Percentiles rank a stretch among this genome's conserved stretches.
Conservation (phyloP, 257 asterid species). For the Solanum rostratum region DNA sequence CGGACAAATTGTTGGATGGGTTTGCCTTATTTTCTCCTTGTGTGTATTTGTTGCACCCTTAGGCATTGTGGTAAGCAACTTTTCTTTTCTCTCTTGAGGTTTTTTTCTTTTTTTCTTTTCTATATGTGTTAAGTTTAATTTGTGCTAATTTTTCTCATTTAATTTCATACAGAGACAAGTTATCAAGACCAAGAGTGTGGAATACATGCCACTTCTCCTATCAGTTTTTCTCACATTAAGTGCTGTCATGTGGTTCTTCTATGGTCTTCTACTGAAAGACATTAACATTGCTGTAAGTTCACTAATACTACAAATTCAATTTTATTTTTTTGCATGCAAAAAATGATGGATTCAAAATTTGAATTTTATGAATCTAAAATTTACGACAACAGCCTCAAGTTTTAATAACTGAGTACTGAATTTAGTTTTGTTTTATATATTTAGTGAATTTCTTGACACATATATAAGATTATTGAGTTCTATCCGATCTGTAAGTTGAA, state of each 20-base stretch:
- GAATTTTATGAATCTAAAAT: no score
- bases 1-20: constrained; percentile 47
- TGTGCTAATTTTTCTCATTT: background rate
- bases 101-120: background rate
- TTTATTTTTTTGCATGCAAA: background rate
- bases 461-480: no score
- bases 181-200: constrained; percentile 35
- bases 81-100: no score
- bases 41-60: constrained; percentile 69
- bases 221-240: constrained; percentile 42
- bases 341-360: background rate
- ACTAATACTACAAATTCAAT: background rate
- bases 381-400: no score
- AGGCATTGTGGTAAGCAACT: constrained; percentile 25
- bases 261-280: constrained; percentile 33
- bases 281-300: constrained; percentile 38
- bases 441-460: background rate
- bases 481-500: no score
- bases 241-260: constrained; percentile 50
- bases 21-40: constrained; percentile 45
- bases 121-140: background rate
- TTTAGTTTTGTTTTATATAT: no score
- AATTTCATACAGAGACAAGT: constrained; percentile 33
- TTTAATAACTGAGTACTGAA: no score
- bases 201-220: constrained; percentile 40